Evolutionary conservation across 352 stramenopile species (phyloP), one percentile per base, ranked within the genome.

Genomic region (Globisporangium paroecandrum): DNA sequence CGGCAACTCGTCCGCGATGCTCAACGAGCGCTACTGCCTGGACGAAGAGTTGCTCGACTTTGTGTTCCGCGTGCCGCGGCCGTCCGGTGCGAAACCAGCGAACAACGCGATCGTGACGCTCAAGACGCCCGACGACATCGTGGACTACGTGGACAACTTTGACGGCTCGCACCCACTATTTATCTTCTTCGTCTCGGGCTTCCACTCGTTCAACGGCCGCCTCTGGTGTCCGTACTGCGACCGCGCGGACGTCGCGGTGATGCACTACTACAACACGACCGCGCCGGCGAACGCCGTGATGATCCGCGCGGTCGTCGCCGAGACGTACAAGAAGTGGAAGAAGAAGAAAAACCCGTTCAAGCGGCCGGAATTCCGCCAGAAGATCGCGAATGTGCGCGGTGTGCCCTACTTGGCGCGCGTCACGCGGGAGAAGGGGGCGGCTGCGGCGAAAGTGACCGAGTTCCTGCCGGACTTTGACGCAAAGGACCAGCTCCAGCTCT

Each of bases 221-320:
- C 74, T 93, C n/a, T 94, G 86, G 86, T 94, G 86, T 62, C 84
- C 78, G 62, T 93, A 89, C 66, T 94, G 86, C 67, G 86, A 94
- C 66, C 83, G 82, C 43, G 79, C 82, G 2, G 79, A 93, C 53
- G 62, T 94, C n/a, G 76, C 82, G 4, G 75, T 87, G 51, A 85
- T 86, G 66, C 81, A 93, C 71, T 93, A 90, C 62, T 94, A 83
- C 71, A 91, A 93, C 66, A 81, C 87, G 66, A 80, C 83, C 24
- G 86, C 86, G 10, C 79, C 84, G 0, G 75, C 77, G 9, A 65
- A 70, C 27, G 82, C 86, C 7, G 75, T 91, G 53, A 22, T 94
- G 58, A 41, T 94, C 55, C 78, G 76, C 10, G 79, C 77, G 18
- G 68, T 89, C 24, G 84, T 91, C 12, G 71, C 78, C 7, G 66